Base-by-base conservation (phyloP, 2,329 filamentous ascomycete genomes). In the Coleophoma eucalyptorum region DNA sequence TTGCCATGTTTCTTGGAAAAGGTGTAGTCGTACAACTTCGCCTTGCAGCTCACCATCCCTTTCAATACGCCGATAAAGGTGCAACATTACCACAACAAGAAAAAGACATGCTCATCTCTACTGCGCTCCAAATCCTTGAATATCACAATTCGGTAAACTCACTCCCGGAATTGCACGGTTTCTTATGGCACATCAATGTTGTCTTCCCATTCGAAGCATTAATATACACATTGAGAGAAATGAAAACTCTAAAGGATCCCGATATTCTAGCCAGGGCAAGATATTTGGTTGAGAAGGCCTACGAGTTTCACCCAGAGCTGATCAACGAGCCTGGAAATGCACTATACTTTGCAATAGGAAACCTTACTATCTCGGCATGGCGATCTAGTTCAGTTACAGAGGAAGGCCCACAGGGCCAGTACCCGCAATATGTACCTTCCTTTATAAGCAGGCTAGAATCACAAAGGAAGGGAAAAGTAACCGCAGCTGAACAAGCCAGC, bases 141-240 rank as follows among this genome's bases (percentile, higher is more conserved):
- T 50, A 35, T 34, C 42, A 50, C 43, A 44, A 45, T 10, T 10
- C 26, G 16, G 35, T 7, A 2, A 34, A 42, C 21, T 15, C 41
- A 10, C 31, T 34, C 10, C 12, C 19, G 7, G 35, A n/a, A 10
- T 7, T 47, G 8, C 5, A 31, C 3, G 26, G 43, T 19, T 50
- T 41, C 18, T 26, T 47, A 10, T 50, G 49, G 49, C 49, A 46
- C 19, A 16, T 47, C n/a, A 50, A 38, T 8, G 43, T 42, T 12
- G 32, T 46, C 19, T 43, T 50, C 35, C 43, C 41, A 3, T 47
- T 35, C 18, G 43, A 46, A 18, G 49, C 41, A 5, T 43, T 46
- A 21, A 44, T 50, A 21, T 43, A 42, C 15, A 37, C 44, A 16
- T 11, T 47, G n/a, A 10, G 16, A 16, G 44, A 47, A 37, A n/a